Base-by-base conservation (phyloP, 495 filamentous ascomycete genomes). In the Penicillium macrosclerotiorum region DNA sequence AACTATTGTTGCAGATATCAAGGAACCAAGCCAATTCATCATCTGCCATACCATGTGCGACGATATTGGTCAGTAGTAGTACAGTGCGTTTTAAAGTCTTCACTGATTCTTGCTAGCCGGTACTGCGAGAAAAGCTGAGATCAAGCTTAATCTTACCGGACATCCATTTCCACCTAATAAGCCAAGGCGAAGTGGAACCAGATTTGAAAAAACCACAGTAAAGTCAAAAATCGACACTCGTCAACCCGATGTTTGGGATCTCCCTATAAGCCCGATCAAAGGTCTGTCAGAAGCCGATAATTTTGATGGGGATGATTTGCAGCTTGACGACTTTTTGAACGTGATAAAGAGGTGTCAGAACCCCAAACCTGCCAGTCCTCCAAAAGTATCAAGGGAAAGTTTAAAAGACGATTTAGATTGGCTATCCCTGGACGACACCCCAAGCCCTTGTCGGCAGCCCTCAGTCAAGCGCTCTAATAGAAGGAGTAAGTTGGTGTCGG, bases 11-110 rank as follows among this genome's bases (percentile, higher is more conserved):
- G 81, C 76, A 1, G 66, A 78, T 0, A 54, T 96, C 31, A 75
- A 71, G 7, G 67, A 57, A 6, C 49, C 69, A 8, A 74, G 73
- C 7, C 82, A 92, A 34, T 68, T 61, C 12, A 72, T 96, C 32
- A 68, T 67, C 17, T 93, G 87, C 47, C 81, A 89, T 63, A 75
- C 89, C 9, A 87, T 86, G 67, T 96, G 93, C 52, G 92, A 96
- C 63, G 86, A 89, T 29, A 87, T 96, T 49, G 89, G 83, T 85
- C 60, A 53, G 68, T 51, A 18, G 5, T 35, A 11, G 23, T 19
- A 37, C 12, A 3, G 1, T 8, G 14, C 31, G 4, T 17, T 8
- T 19, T 20, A n/a, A n/a, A n/a, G 4, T 12, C 0, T 18, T 22
- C 20, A 4, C 45, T 62, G 22, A 58, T 8, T 9, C 8, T 3